Conservation (phyloP, 371 early-diverging fungal genomes). For the Mucor plumbeus region DNA sequence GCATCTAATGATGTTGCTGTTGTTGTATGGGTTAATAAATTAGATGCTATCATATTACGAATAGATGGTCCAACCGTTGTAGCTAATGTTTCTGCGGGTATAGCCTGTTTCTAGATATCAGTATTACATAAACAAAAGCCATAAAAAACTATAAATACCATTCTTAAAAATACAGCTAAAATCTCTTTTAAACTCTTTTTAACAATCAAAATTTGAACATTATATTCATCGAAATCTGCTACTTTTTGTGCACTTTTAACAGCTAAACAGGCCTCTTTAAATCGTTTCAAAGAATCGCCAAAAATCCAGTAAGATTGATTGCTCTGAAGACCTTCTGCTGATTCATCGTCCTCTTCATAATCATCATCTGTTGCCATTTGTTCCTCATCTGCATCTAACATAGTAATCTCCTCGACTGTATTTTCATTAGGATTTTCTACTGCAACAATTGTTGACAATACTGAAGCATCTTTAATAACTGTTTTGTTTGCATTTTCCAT, state of each 20-base stretch:
- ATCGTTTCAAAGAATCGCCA: conserved; percentile 47
- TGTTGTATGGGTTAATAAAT: conserved; percentile 11
- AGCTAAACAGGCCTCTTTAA: conserved; percentile 33
- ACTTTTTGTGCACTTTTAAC: conserved; percentile 8
- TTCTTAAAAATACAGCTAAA: conserved; percentile 41
- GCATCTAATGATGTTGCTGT: conserved; percentile 19
- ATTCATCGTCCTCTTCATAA: conserved; percentile 15
- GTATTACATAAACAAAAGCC: neutral
- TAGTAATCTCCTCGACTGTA: neutral
- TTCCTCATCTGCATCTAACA: neutral
- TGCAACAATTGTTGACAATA: neutral
- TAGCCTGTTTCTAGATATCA: conserved; percentile 25
- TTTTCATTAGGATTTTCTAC: neutral
- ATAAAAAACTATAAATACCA: conserved; percentile 23
- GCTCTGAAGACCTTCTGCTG: conserved; percentile 25
- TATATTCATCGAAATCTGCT: conserved; percentile 22
- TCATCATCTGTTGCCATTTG: conserved; percentile 7
- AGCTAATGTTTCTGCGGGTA: conserved; percentile 42
- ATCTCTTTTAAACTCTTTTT: conserved; percentile 47
- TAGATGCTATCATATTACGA: conserved; percentile 23
- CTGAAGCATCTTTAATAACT: neutral
- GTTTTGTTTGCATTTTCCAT: neutral
- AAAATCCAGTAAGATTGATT: conserved; percentile 55
- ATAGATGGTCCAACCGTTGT: conserved; percentile 34
- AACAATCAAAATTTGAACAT: conserved; percentile 24